Evolutionary conservation across 2,329 filamentous ascomycete species (phyloP), one percentile per base, ranked within the genome.

Genomic region (Leptographium lundbergii): DNA sequence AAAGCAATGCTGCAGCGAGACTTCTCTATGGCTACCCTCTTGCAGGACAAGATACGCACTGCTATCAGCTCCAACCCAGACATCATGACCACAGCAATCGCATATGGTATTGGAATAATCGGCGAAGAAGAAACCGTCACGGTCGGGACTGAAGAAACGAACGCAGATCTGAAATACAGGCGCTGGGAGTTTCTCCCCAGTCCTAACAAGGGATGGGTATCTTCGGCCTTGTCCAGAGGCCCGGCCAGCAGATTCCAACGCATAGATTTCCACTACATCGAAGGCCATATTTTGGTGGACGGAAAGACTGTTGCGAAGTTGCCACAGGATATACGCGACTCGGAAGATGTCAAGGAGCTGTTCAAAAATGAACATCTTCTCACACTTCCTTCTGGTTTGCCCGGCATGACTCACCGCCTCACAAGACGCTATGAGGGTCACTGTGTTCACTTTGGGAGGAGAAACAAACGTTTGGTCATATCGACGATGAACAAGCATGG

Each of bases 361-460:
- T 85, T 88, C 63, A 78, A 78, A 0, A 68, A 75, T 1, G 75
- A 78, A 17, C 72, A 72, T 29, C 72, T 85, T 0, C 72, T 76
- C 0, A 79, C 77, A 0, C 79, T 68, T 24, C 78, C 82, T 0
- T 86, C 84, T 0, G 59, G 62, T 0, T 61, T 81, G 0, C 67
- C 65, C 0, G 81, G 79, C 0, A 84, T 87, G 78, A 74, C 73
- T 0, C 78, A 83, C 59, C 69, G 58, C 59, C 68, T 67, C 1
- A 60, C 45, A 68, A 73, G 66, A 65, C 73, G 57, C 60, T 68
- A 24, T 65, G 60, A 72, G 1, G 70, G 66, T 0, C 72, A 79
- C 63, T 63, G 73, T 2, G 69, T 87, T 1, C 81, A 88, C 64
- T 64, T 88, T 48, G 82, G 83, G 0, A 73, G 76, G 19, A 71